Base-by-base conservation (phyloP, 2,329 filamentous ascomycete species). In the Cladophialophora exuberans region DNA sequence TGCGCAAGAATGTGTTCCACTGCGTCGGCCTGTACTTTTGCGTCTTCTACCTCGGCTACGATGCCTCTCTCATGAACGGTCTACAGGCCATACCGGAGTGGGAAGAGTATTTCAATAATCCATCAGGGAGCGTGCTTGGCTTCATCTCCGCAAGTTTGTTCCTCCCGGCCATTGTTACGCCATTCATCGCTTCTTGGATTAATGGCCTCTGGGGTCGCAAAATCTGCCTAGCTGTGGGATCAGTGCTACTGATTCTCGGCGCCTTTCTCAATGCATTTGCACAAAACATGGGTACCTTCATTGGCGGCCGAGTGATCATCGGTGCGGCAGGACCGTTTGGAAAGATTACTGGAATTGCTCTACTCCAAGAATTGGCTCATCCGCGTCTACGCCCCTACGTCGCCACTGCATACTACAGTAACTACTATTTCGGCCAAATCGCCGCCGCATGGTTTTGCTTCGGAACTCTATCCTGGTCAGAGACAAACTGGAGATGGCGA, bases 341-440 rank as follows among this genome's bases (percentile, higher is more conserved):
- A 10, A 10, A 33, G 30, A 33, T 11, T 33, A n/a, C 30, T 33
- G 30, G 10, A 11, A 10, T n/a, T n/a, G 10, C 15, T 10, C 30
- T 33, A 28, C 69, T 76, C 39, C 69, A 72, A 7, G 76, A 79
- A 63, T 62, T 80, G 44, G 71, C 70, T 7, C 75, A 79, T 59
- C 76, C 77, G 42, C 74, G 76, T 56, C 75, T 79, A 59, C 72
- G 76, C 56, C 75, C 72, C 17, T 70, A 70, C 30, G 73, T 76
- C 60, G 78, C 75, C 11, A 73, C 73, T 9, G 73, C 80, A 67
- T 80, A 80, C 65, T 80, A 81, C 68, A 78, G 75, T 55, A 76
- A 77, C 52, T 80, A 76, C 75, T 79, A 78, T 48, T 76, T 77
- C 39, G 77, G 78, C 49, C 70, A 73, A 42, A 79, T 80, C 30